Evolutionary conservation across 202 grass and related monocot species (phyloP).

Genomic region (Alloteropsis angusta): DNA sequence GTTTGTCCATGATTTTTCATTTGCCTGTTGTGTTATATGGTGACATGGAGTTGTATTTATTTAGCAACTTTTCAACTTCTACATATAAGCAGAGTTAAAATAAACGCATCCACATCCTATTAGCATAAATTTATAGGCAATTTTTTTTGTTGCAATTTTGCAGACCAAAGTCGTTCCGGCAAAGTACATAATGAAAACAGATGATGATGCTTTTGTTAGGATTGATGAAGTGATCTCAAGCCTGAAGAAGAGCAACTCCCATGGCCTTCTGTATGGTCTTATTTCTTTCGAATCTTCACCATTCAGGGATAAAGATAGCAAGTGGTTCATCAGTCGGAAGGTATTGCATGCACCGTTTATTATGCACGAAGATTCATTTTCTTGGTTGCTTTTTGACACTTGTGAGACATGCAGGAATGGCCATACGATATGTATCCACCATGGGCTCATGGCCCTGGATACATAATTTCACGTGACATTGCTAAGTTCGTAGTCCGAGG

Average conservation of each 20-base stretch:
- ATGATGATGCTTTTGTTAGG: constrained; percentile 94
- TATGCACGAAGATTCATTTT: not conserved
- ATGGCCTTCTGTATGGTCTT: constrained; percentile 73
- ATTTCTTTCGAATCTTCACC: constrained; percentile 83
- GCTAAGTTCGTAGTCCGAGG: constrained; percentile 69
- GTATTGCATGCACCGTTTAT: constrained; percentile 23
- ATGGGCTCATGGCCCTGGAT: constrained; percentile 94
- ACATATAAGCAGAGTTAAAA: not conserved
- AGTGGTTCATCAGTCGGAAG: constrained; percentile 85
- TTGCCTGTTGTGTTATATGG: not conserved
- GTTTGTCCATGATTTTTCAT: not conserved
- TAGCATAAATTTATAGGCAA: not conserved
- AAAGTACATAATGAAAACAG: constrained; percentile 98
- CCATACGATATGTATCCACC: constrained; percentile 56
- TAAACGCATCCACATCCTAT: not conserved
- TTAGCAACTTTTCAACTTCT: not conserved
- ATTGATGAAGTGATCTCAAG: constrained; percentile 77
- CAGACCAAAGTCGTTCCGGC: constrained; percentile 69
- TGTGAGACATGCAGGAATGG: constrained; percentile 68
- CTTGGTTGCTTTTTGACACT: constrained; percentile 19
- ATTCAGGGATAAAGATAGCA: constrained; percentile 75
- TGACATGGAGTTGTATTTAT: not conserved
- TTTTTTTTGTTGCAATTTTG: constrained; percentile 16
- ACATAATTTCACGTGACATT: constrained; percentile 74
- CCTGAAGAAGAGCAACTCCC: constrained; percentile 46